These are phyloP conservation scores for Apiotrichum gamsii DNA, from an alignment of 1,284 basidiomycete species.

Conservation along the genomic window DNA sequence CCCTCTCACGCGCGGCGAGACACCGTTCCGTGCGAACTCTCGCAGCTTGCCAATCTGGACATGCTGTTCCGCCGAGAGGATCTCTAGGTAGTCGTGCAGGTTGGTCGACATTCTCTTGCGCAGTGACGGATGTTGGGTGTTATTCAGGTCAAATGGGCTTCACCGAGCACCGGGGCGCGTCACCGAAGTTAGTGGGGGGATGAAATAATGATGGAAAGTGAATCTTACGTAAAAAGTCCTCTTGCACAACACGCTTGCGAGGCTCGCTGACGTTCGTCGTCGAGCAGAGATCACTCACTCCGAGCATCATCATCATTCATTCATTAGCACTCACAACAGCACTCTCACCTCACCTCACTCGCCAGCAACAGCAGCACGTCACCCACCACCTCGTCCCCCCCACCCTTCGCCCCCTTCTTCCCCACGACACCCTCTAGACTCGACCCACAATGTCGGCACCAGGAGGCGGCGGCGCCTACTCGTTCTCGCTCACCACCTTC, in stretches of 20 bases:
- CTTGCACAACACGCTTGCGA: constrained; percentile 4
- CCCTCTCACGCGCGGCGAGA: constrained; percentile 38
- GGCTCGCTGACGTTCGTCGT: constrained; percentile 1
- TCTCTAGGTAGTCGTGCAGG: constrained; percentile 34
- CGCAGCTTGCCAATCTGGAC: constrained; percentile 40
- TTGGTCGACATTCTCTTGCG: constrained; percentile 39
- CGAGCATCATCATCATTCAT: constrained; percentile 1
- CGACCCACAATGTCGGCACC: constrained; percentile 42
- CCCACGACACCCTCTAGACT: neutral
- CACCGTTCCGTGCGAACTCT: constrained; percentile 43
- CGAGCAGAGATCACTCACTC: no score
- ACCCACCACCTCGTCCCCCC: neutral
- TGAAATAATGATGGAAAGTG: no score
- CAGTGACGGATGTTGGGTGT: no score
- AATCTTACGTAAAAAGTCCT: no score
- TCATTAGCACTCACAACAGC: neutral
- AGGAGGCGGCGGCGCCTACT: constrained; percentile 48
- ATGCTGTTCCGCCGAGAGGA: constrained; percentile 45
- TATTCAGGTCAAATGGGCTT: no score
- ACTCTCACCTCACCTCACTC: neutral
- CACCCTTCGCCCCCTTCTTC: neutral
- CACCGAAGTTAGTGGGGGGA: no score
- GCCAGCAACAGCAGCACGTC: neutral
- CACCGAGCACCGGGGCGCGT: no score
- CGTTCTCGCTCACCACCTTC: constrained; percentile 96